Evolutionary conservation across 164 flowering plant genomes (phyloP).

Genomic region (Sedum album): DNA sequence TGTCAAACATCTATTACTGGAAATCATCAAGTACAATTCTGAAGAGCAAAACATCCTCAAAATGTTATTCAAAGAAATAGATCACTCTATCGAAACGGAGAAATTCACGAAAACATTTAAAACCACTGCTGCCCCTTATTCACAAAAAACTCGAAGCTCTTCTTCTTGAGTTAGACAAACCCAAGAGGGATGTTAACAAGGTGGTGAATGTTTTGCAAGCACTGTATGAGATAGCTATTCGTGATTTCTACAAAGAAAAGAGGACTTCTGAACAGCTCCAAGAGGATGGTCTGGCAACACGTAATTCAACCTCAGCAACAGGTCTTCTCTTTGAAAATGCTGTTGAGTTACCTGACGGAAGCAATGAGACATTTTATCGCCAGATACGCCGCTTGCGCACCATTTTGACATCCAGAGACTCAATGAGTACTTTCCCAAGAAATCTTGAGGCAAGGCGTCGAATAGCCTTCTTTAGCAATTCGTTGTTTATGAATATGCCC

Average conservation of each 20-base stretch:
- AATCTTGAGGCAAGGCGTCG: constrained; percentile 65
- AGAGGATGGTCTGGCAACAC: constrained; percentile 49
- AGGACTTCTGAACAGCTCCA: constrained; percentile 35
- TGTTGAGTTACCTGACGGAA: constrained; percentile 35
- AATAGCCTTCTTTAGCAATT: constrained; percentile 60
- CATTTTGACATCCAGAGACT: constrained; percentile 49
- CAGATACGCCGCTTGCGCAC: constrained; percentile 56
- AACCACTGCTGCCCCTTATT: constrained; percentile 32
- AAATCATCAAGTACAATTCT: constrained; percentile 29
- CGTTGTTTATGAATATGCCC: constrained; percentile 66
- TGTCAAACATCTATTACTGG: constrained; percentile 35
- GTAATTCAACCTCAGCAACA: constrained; percentile 18
- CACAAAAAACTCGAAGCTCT: constrained; percentile 37
- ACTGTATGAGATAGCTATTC: constrained; percentile 46
- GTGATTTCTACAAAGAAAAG: constrained; percentile 42
- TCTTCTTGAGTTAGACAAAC: constrained; percentile 30
- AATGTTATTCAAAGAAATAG: constrained; percentile 48
- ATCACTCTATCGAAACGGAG: constrained; percentile 39
- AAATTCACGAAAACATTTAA: constrained; percentile 46
- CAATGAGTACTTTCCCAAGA: constrained; percentile 46
- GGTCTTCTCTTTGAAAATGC: constrained; percentile 47
- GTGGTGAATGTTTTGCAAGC: constrained; percentile 55
- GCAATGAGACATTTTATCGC: constrained; percentile 36
- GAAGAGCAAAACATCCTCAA: constrained; percentile 51
- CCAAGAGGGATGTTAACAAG: constrained; percentile 33